Evolutionary conservation across 2,329 filamentous ascomycete genomes (phyloP), one percentile per base, ranked within the genome.

Genomic region (Pseudocercospora fijiensis): DNA sequence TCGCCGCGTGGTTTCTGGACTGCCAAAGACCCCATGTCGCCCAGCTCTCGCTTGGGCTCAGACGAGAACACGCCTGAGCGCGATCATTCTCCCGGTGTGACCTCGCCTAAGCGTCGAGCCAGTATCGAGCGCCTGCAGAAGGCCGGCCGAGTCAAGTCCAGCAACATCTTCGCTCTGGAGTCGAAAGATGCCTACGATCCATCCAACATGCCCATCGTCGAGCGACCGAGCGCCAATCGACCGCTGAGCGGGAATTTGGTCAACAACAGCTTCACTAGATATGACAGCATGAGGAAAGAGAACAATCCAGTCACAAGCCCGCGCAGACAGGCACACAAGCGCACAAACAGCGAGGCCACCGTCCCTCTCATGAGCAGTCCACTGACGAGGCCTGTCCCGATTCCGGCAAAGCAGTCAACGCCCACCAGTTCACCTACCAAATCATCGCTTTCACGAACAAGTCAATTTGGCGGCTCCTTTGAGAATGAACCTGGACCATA

Each of bases 41-140:
- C 85, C 70, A 33, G 28, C 53, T 86, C 81, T 77, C 84, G 82
- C 72, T 85, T 85, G 68, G 84, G 83, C 66, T 84, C 83, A 65
- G 60, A 61, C 59, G 93, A 97, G 78, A 96, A 96, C 78, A 83
- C 81, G 53, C 65, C 71, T 26, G 70, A 72, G 77, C 79, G 61
- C 63, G 83, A 86, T 57, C 82, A 84, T 49, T 87, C 90, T 10
- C 86, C 88, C 7, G 89, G 89, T 52, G 88, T 91, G 26, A 57
- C 70, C 9, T 73, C 73, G 33, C 71, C 73, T 22, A 88, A 87
- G 63, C 90, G 91, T 73, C 89, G 94, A 75, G 91, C 91, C 52
- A 98, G 94, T 18, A 93, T 99, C 70, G 95, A 99, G 84, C 93
- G 93, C 74, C 84, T 99, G 64, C 96, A 97, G 80, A 91, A 89